Evolutionary conservation across 2,329 filamentous ascomycete genomes (phyloP).

Genomic region (Penicillium hesseltinei): DNA sequence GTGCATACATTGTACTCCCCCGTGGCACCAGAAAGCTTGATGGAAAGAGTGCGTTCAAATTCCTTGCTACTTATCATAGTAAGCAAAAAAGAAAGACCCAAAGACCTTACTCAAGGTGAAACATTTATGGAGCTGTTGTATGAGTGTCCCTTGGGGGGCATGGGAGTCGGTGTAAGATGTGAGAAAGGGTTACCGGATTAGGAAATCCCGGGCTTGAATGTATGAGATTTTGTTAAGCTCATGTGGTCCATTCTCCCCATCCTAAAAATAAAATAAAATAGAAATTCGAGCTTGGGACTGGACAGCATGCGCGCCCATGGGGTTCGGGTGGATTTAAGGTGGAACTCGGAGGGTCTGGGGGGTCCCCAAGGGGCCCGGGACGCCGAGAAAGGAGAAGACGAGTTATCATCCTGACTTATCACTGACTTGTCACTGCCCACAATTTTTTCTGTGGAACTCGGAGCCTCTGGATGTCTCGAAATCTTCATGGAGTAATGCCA

Average conservation of each 20-base stretch:
- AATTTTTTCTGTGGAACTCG: not conserved
- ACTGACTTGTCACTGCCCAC: not conserved
- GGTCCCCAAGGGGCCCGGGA: conserved; percentile 1
- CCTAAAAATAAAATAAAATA: conserved; percentile 9
- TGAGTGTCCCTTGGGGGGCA: not conserved
- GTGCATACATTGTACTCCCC: not conserved
- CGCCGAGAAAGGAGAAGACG: conserved; percentile 7
- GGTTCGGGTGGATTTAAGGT: conserved; percentile 1
- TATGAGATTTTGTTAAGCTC: conserved; percentile 7
- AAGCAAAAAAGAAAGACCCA: not conserved
- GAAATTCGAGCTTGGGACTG: conserved; percentile 1
- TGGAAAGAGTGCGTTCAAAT: not conserved
- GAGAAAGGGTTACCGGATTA: conserved; percentile 15
- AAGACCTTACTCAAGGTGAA: not conserved
- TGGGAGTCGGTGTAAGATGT: not conserved
- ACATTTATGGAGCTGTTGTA: not conserved
- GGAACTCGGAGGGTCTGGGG: conserved; percentile 2
- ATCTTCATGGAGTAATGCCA: not conserved
- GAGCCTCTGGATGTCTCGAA: not conserved
- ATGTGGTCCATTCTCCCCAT: conserved; percentile 1
- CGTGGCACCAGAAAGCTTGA: conserved; percentile 8
- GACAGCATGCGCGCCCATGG: not conserved
- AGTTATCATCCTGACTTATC: not conserved
- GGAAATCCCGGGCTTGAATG: conserved; percentile 14
- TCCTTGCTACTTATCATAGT: not conserved